phyloP scores from a whole-genome alignment of 2,329 filamentous ascomycete genomes.

The Exophiala bonariae region DNA sequence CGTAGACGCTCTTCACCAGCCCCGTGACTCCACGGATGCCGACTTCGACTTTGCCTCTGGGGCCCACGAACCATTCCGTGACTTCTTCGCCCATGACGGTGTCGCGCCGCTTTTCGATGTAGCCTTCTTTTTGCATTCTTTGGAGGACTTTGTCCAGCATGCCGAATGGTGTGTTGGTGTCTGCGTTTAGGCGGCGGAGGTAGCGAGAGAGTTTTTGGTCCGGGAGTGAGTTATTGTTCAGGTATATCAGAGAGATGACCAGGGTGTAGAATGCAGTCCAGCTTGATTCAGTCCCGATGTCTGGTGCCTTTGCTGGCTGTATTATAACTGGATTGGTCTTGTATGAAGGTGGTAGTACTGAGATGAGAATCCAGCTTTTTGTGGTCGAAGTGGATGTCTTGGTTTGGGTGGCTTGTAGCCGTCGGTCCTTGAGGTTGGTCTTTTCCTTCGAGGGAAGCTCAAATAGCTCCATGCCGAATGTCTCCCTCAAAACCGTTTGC shows the following conservation, averaged over 20 bases:
- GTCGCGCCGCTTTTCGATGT: conserved; percentile 74
- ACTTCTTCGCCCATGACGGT: conserved; percentile 69
- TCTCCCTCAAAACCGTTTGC: conserved; percentile 66
- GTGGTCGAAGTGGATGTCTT: conserved; percentile 55
- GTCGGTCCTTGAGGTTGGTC: conserved; percentile 61
- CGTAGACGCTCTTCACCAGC: conserved; percentile 63
- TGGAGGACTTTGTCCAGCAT: conserved; percentile 74
- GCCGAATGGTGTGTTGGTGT: conserved; percentile 71
- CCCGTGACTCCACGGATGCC: conserved; percentile 73
- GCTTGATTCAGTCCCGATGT: conserved; percentile 67
- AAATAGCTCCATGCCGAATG: conserved; percentile 90
- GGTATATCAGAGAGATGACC: conserved; percentile 72
- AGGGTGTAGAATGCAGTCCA: conserved; percentile 82
- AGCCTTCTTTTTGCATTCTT: conserved; percentile 77
- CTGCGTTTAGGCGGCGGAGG: conserved; percentile 71
- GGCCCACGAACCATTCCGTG: conserved; percentile 80
- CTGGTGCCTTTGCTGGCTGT: conserved; percentile 66
- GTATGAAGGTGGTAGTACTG: conserved; percentile 68
- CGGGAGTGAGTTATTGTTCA: conserved; percentile 70
- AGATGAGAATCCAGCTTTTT: conserved; percentile 75
- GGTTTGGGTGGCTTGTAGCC: conserved; percentile 33
- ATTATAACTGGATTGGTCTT: conserved; percentile 64
- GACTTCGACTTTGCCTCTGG: conserved; percentile 82
- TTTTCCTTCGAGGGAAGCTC: conserved; percentile 83
- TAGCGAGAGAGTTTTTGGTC: conserved; percentile 78